Percentiles rank a stretch among this genome's conserved stretches.
phyloP scores from a whole-genome alignment of 805 yeast species.

The Starmerella cellae region DNA sequence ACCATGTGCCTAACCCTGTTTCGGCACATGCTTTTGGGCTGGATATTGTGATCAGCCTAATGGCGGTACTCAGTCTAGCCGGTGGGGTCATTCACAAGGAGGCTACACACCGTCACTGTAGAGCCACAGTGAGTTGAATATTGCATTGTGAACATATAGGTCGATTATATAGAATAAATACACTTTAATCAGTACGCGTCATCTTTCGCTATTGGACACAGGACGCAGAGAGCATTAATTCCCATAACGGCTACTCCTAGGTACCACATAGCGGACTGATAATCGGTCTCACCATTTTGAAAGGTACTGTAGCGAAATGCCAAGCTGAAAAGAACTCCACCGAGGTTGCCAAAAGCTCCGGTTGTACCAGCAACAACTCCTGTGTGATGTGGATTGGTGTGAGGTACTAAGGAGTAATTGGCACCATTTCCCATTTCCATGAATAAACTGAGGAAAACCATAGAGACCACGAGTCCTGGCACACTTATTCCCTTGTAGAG shows the following conservation, averaged over 20 bases:
- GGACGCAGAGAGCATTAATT: constrained; percentile 18
- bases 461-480: constrained; percentile 25
- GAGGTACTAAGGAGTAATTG: constrained; percentile 29
- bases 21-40: no score
- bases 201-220: neutral
- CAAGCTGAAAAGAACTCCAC: constrained; percentile 29
- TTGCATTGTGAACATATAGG: no score
- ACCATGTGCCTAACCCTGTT: no score
- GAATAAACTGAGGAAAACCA: constrained; percentile 26
- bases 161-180: no score
- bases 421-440: constrained; percentile 34
- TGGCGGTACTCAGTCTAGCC: no score
- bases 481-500: constrained; percentile 23
- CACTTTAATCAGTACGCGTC: neutral
- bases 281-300: constrained; percentile 23
- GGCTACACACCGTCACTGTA: no score
- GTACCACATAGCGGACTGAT: constrained; percentile 27
- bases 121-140: no score
- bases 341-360: constrained; percentile 30
- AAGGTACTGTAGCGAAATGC: constrained; percentile 27
- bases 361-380: constrained; percentile 31
- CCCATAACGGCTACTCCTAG: constrained; percentile 26
- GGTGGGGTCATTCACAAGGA: no score
- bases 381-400: constrained; percentile 27
- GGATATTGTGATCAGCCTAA: no score